A percentile compares a stretch with the other conserved stretches of the same genome.
Conservation (phyloP, 2,329 filamentous ascomycete genomes). For the Aspergillus felis region DNA sequence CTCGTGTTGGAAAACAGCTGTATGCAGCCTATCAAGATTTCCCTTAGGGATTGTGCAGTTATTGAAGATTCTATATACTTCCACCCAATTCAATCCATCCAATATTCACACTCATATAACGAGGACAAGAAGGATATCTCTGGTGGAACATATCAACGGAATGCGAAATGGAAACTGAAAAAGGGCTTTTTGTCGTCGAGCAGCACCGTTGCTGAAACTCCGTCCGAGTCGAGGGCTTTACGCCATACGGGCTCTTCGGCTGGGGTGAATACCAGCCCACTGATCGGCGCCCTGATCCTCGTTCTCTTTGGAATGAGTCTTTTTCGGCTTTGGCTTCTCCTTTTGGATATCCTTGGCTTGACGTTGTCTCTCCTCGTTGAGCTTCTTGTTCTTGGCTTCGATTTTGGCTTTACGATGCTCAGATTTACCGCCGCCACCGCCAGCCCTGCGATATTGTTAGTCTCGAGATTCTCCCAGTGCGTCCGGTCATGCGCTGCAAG, state of each 20-base stretch:
- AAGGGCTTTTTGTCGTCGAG: neutral
- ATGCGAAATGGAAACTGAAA: neutral
- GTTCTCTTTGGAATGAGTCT: conserved; percentile 12
- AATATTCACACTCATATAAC: conserved; percentile 10
- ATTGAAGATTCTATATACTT: conserved; percentile 1
- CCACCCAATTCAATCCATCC: conserved; percentile 5
- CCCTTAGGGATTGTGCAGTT: neutral
- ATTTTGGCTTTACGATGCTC: conserved; percentile 71
- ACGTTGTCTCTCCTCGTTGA: conserved; percentile 64
- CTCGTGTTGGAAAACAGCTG: neutral
- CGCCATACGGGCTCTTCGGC: conserved; percentile 37
- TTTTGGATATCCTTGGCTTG: conserved; percentile 48
- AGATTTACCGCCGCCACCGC: conserved; percentile 76
- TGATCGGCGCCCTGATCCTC: conserved; percentile 21
- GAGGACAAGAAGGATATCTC: conserved; percentile 16
- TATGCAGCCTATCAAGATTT: neutral
- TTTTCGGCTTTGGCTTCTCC: conserved; percentile 41
- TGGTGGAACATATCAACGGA: conserved; percentile 3
- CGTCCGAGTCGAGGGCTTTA: conserved; percentile 4
- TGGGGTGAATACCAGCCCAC: conserved; percentile 42
- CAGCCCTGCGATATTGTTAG: conserved; percentile 54
- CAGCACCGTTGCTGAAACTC: neutral
- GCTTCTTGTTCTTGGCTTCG: conserved; percentile 76
- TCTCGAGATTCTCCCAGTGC: conserved; percentile 1
- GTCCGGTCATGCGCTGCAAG: neutral